A percentile compares a stretch with the other conserved stretches of the same genome.
phyloP scores from a whole-genome alignment of 139 green algal species.

The Helicosporidium sp. region DNA sequence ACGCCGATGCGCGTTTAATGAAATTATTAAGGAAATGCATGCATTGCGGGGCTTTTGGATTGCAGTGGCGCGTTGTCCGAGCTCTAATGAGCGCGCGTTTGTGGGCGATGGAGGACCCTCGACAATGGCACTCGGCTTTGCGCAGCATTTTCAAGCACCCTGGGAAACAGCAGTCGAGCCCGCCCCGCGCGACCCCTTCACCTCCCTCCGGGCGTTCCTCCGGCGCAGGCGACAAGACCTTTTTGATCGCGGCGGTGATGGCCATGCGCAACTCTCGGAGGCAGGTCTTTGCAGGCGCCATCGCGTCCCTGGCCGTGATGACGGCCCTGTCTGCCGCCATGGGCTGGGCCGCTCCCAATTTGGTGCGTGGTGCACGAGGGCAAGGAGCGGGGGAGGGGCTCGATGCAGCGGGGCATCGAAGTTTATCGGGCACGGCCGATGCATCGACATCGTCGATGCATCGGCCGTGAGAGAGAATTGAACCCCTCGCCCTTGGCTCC shows the following conservation, averaged over 20 bases:
- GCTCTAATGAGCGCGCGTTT: too few relatives aligned
- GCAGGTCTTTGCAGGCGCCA: conserved; percentile 70
- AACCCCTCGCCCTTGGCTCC: background rate
- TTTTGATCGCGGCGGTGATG: conserved; percentile 88
- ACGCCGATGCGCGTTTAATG: too few relatives aligned
- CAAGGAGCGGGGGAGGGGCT: background rate
- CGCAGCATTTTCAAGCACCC: too few relatives aligned
- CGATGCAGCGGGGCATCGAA: background rate
- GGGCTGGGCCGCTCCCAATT: conserved; percentile 62
- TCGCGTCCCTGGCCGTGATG: conserved; percentile 72
- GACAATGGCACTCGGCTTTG: background rate
- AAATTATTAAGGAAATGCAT: too few relatives aligned
- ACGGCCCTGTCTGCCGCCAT: conserved; percentile 66
- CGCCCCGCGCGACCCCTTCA: too few relatives aligned
- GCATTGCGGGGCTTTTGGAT: too few relatives aligned
- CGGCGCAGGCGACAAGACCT: conserved; percentile 72
- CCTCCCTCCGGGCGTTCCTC: background rate
- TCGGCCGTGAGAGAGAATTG: background rate
- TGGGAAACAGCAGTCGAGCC: too few relatives aligned
- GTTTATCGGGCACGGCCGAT: too few relatives aligned
- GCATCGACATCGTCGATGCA: background rate
- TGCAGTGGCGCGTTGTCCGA: too few relatives aligned
- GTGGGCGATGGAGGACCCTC: background rate
- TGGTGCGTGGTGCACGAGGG: conserved; percentile 31
- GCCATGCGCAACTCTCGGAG: conserved; percentile 53